A percentile compares a stretch with the other conserved stretches of the same genome.
Evolutionary conservation across 148 eudicot genomes (phyloP).

Genomic region (Silene uniflora): DNA sequence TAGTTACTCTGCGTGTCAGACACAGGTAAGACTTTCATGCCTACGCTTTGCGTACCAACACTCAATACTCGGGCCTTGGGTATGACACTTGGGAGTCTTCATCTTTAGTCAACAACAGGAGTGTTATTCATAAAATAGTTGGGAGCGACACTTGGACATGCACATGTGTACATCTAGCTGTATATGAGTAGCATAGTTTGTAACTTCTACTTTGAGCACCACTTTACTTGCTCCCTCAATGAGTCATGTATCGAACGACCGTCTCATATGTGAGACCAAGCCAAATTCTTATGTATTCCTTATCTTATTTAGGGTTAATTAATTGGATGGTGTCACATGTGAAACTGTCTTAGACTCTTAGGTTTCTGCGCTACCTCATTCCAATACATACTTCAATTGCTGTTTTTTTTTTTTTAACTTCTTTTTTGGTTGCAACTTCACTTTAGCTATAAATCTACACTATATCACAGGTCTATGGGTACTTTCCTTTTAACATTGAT

Average conservation of each 20-base stretch:
- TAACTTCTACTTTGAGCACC: not conserved
- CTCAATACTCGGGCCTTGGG: not conserved
- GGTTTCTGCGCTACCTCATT: not conserved
- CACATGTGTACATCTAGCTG: too few relatives aligned
- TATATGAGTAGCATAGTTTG: not conserved
- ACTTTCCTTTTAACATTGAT: not conserved
- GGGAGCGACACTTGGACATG: too few relatives aligned
- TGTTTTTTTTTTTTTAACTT: not conserved
- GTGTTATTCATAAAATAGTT: too few relatives aligned
- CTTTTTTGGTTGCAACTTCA: constrained; percentile 3
- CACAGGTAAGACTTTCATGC: not conserved
- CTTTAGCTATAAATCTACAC: not conserved
- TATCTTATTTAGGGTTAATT: not conserved
- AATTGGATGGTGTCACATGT: not conserved
- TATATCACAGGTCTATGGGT: not conserved
- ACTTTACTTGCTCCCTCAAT: too few relatives aligned
- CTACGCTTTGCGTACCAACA: not conserved
- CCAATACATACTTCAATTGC: not conserved
- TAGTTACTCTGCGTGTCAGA: not conserved
- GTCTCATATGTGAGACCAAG: not conserved
- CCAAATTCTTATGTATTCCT: not conserved
- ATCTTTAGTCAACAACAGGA: too few relatives aligned
- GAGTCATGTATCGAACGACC: not conserved
- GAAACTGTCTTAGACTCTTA: too few relatives aligned
- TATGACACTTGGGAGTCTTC: too few relatives aligned